A percentile compares a stretch with the other conserved stretches of the same genome.
Evolutionary conservation across 306 rosid species (phyloP).

Genomic region (Cicer yamashitae): DNA sequence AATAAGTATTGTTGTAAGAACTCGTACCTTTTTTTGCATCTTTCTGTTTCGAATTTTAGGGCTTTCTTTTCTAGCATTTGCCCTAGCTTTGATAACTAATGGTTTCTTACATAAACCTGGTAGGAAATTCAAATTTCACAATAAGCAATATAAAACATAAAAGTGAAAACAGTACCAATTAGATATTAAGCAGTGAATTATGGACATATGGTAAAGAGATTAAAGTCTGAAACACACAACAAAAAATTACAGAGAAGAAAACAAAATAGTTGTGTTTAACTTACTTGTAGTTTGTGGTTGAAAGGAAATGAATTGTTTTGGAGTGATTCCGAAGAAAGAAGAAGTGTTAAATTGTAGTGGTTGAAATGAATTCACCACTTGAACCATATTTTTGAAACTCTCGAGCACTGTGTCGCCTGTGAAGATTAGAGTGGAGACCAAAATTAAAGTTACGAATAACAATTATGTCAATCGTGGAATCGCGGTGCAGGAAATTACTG

Average conservation of each 20-base stretch:
- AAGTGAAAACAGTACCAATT: neutral
- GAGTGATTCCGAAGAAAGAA: constrained; percentile 51
- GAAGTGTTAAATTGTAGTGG: constrained; percentile 50
- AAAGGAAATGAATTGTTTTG: constrained; percentile 48
- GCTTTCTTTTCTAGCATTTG: constrained; percentile 65
- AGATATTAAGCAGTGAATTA: neutral
- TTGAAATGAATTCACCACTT: constrained; percentile 44
- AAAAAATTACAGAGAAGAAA: constrained; percentile 9
- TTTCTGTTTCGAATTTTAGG: constrained; percentile 72
- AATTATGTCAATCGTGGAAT: too few species aligned
- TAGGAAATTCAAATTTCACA: constrained; percentile 36
- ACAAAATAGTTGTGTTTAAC: constrained; percentile 35
- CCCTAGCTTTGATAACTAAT: constrained; percentile 64
- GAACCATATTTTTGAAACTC: constrained; percentile 49
- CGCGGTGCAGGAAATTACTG: too few species aligned
- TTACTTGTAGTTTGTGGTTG: constrained; percentile 58
- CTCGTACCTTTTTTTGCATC: constrained; percentile 70
- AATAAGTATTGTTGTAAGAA: neutral
- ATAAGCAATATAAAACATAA: neutral
- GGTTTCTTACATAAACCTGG: constrained; percentile 59
- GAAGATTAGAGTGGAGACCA: too few species aligned
- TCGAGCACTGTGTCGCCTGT: neutral
- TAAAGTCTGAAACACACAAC: constrained; percentile 4
- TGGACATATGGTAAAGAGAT: neutral
- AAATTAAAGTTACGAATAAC: too few species aligned